phyloP scores from a whole-genome alignment of 805 yeast species.

The Metschnikowia colocasiae region DNA sequence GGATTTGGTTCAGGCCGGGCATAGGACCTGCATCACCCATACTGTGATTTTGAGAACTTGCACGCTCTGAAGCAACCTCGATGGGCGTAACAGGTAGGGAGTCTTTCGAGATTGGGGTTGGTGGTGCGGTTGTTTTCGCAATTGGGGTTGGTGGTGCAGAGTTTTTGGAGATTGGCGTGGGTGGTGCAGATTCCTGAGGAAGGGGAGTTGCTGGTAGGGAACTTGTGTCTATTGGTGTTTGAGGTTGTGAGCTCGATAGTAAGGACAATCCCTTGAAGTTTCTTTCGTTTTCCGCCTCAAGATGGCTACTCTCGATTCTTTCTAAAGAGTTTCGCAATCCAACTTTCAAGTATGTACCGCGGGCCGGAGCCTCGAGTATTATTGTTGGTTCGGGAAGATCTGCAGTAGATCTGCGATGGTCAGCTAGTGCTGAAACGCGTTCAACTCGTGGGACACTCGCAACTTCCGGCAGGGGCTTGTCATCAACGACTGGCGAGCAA shows the following conservation, averaged over 20 bases:
- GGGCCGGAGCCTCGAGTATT: not conserved
- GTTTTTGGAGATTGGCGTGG: slow-evolving; percentile 4
- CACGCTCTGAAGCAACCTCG: not conserved
- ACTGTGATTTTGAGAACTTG: not conserved
- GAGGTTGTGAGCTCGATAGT: not conserved
- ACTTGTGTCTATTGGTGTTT: not conserved
- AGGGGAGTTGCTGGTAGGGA: not conserved
- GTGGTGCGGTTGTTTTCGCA: slow-evolving; percentile 1
- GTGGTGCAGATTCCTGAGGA: not conserved
- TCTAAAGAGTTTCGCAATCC: not conserved
- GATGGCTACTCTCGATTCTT: not conserved
- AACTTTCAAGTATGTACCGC: not conserved
- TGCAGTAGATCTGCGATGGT: not conserved
- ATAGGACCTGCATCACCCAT: not conserved
- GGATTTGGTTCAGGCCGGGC: not conserved
- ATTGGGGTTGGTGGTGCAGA: slow-evolving; percentile 1
- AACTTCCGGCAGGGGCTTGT: not conserved
- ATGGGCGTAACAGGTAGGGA: slow-evolving; percentile 1
- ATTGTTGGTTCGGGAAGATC: slow-evolving; percentile 5
- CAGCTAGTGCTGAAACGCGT: not conserved
- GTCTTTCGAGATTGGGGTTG: not conserved
- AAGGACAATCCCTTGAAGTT: not conserved
- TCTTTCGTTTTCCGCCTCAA: not conserved
- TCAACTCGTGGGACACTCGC: not conserved
- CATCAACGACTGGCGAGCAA: not conserved